A percentile compares a stretch with the other conserved stretches of the same genome.
phyloP scores from a whole-genome alignment of 768 basidiomycete species.

The Filobasidium wieringae region DNA sequence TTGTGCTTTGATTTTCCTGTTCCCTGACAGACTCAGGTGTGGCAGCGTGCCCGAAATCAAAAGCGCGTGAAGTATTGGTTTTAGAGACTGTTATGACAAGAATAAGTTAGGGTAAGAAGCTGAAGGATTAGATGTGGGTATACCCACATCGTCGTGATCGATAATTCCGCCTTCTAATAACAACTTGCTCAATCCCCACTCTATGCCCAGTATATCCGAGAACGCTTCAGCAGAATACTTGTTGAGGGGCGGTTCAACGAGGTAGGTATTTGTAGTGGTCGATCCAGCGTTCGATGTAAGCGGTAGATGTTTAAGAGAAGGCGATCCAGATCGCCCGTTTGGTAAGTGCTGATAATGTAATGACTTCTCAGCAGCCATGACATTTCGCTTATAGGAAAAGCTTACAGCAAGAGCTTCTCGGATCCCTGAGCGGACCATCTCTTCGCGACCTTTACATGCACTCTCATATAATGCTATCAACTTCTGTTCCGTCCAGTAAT shows the following conservation, averaged over 20 bases:
- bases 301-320: conserved; percentile 1
- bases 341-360: not conserved
- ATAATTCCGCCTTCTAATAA: conserved; percentile 77
- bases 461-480: conserved; percentile 69
- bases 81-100: conserved; percentile 50
- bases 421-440: conserved; percentile 30
- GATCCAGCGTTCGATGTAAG: not conserved
- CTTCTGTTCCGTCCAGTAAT: conserved; percentile 76
- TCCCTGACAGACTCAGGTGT: conserved; percentile 75
- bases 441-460: conserved; percentile 37
- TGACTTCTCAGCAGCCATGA: no score
- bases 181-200: conserved; percentile 82
- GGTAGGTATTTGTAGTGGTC: not conserved
- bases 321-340: not conserved
- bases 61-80: conserved; percentile 79
- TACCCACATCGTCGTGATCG: conserved; percentile 51
- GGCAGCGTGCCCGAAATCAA: conserved; percentile 70
- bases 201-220: conserved; percentile 79
- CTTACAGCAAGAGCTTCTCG: conserved; percentile 32
- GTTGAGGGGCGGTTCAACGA: conserved; percentile 44
- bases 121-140: not conserved
- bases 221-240: conserved; percentile 61
- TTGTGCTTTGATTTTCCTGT: conserved; percentile 60
- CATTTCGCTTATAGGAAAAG: not conserved
- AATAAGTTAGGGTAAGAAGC: not conserved